Base-by-base conservation (phyloP, 345 rosid genomes). In the Arabis hirsuta region DNA sequence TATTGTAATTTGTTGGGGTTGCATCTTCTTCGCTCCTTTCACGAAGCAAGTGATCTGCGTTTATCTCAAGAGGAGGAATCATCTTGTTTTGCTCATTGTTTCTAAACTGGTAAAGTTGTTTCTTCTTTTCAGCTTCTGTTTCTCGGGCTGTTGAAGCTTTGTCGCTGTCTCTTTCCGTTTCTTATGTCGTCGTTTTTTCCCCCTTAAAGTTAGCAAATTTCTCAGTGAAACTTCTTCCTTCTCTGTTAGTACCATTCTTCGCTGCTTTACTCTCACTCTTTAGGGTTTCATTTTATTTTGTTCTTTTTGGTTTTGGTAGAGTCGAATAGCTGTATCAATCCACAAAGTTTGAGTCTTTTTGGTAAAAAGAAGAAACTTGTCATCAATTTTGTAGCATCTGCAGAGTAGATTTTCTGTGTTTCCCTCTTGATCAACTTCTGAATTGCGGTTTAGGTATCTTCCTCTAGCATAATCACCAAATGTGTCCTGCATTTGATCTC, bases 191-290 rank as follows among this genome's bases (percentile, higher is more conserved):
- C 20, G 0, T 29, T 42, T 51, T 42, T 52, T 41, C 20, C 12
- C 9, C 59, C 31, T 7, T 46, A 16, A 65, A 62, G 73, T 60
- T 59, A 4, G 47, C 78, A 74, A 75, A 54, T 75, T 62, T 54
- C 44, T 38, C 19, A 46, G 45, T 69, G 71, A 55, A 38, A 76
- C 55, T 38, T 55, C 53, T 51, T 34, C 8, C 38, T 55, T 68
- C 62, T 59, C 69, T 52, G 62, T 59, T 65, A 4, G 39, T 67
- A 41, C 53, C 13, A 34, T 29, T 73, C 31, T 57, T 65, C 61
- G 48, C 67, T 69, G 66, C 60, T 55, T 69, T 5, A 69, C 74
- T 62, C 65, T 69, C 65, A 27, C 47, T 62, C 70, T 55, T 56
- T 62, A 62, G 70, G 71, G 51, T 39, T 75, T 58, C 31, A 29